Percentiles rank a stretch among this genome's conserved stretches.
phyloP scores from a whole-genome alignment of 305 asterid species.

The Andrographis paniculata region DNA sequence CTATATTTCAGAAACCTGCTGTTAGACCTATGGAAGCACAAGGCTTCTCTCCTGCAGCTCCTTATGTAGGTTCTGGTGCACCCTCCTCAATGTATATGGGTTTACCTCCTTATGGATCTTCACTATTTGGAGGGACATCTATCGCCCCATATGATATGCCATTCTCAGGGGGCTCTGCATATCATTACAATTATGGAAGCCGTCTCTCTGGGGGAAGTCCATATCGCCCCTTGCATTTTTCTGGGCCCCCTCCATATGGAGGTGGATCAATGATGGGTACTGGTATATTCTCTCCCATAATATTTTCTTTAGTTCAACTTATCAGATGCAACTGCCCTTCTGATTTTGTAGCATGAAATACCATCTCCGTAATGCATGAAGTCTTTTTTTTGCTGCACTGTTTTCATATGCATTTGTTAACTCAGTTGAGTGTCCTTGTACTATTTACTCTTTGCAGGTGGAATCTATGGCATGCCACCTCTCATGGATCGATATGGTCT shows the following conservation, averaged over 20 bases:
- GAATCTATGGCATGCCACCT: slow-evolving; percentile 65
- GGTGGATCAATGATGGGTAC: slow-evolving; percentile 54
- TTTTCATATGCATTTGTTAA: not conserved
- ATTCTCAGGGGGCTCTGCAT: slow-evolving; percentile 62
- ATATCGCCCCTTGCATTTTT: slow-evolving; percentile 49
- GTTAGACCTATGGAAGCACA: slow-evolving; percentile 49
- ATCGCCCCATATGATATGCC: slow-evolving; percentile 60
- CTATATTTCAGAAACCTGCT: slow-evolving; percentile 44
- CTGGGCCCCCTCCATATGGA: slow-evolving; percentile 52
- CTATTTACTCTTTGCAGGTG: slow-evolving; percentile 32
- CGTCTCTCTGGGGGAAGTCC: slow-evolving; percentile 65
- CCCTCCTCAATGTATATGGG: slow-evolving; percentile 68
- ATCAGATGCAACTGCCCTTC: not conserved
- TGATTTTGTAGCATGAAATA: not conserved
- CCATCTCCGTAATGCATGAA: not conserved
- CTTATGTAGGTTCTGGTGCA: slow-evolving; percentile 54
- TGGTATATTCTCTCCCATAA: slow-evolving; percentile 15
- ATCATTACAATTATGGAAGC: slow-evolving; percentile 63
- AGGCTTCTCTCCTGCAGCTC: slow-evolving; percentile 45
- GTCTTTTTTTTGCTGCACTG: not conserved
- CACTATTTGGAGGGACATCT: slow-evolving; percentile 52
- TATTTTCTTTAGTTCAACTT: not conserved
- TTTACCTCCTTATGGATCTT: slow-evolving; percentile 56
- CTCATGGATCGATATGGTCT: slow-evolving; percentile 59
- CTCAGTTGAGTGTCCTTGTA: not conserved